Evolutionary conservation across 148 eudicot genomes (phyloP).

Genomic region (Camellia granthamiana): DNA sequence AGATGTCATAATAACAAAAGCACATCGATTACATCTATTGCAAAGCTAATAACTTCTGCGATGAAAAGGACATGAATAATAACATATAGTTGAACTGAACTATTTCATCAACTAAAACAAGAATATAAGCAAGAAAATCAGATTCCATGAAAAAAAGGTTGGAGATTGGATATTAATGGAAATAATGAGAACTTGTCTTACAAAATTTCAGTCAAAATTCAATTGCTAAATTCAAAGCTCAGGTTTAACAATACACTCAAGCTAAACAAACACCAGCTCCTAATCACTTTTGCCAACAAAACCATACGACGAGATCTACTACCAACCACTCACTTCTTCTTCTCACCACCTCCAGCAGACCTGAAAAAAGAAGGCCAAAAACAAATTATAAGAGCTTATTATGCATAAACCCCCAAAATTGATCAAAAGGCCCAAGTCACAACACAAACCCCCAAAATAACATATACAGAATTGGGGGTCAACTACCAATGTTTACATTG

Average conservation of each 20-base stretch:
- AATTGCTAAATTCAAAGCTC: conserved; percentile 7
- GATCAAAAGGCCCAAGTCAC: no score
- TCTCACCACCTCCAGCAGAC: conserved; percentile 32
- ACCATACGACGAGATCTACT: neutral
- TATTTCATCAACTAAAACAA: neutral
- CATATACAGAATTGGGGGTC: neutral
- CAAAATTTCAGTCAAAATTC: neutral
- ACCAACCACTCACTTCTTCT: conserved; percentile 22
- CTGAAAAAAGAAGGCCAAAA: conserved; percentile 18
- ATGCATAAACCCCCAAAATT: neutral
- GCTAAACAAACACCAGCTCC: neutral
- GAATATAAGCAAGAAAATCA: neutral
- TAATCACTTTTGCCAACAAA: neutral
- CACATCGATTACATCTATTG: no score
- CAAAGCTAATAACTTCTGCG: neutral
- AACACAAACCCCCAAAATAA: no score
- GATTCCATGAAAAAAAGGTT: neutral
- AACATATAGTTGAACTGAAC: neutral
- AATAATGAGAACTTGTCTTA: neutral
- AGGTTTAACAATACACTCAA: neutral
- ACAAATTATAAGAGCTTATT: neutral
- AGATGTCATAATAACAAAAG: no score
- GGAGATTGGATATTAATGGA: neutral
- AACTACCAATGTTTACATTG: neutral
- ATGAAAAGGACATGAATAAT: neutral